A percentile compares a stretch with the other conserved stretches of the same genome.
Conservation (phyloP, 2,329 filamentous ascomycete genomes). For the Hymenotorrendiella dingleyae region DNA sequence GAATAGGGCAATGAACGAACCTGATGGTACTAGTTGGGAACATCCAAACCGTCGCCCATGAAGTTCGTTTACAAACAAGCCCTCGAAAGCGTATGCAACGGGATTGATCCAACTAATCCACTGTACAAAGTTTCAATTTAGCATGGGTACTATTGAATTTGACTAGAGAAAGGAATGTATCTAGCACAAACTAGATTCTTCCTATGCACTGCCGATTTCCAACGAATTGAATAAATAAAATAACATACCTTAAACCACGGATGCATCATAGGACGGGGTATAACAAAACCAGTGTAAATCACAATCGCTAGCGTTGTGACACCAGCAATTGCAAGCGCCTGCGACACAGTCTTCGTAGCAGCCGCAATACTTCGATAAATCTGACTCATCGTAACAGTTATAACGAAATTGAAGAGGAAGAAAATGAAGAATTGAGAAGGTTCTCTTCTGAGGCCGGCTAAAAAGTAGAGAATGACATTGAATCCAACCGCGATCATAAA, state of each 20-base stretch:
- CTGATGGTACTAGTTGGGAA: constrained; percentile 45
- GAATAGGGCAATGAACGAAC: too few relatives aligned
- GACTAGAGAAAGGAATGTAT: too few relatives aligned
- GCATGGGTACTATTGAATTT: too few relatives aligned
- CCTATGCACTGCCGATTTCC: too few relatives aligned
- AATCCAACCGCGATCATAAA: constrained; percentile 67
- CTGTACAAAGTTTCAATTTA: constrained; percentile 52
- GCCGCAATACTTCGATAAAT: constrained; percentile 68
- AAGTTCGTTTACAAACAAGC: constrained; percentile 79
- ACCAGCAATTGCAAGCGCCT: constrained; percentile 58
- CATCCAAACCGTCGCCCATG: constrained; percentile 50
- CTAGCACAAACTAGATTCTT: too few relatives aligned
- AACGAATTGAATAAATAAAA: too few relatives aligned
- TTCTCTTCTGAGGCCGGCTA: constrained; percentile 63
- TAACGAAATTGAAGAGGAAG: constrained; percentile 33
- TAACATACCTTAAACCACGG: too few relatives aligned
- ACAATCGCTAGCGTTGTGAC: constrained; percentile 36
- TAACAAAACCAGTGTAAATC: constrained; percentile 36
- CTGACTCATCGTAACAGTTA: constrained; percentile 60
- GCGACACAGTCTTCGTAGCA: constrained; percentile 62
- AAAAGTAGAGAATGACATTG: constrained; percentile 80
- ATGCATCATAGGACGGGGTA: constrained; percentile 52
- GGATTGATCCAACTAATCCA: constrained; percentile 65
- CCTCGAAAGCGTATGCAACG: constrained; percentile 72
- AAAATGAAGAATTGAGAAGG: constrained; percentile 82